These are phyloP conservation scores for Pholiota molesta DNA, from an alignment of 768 basidiomycete species.

Conservation along the genomic window DNA sequence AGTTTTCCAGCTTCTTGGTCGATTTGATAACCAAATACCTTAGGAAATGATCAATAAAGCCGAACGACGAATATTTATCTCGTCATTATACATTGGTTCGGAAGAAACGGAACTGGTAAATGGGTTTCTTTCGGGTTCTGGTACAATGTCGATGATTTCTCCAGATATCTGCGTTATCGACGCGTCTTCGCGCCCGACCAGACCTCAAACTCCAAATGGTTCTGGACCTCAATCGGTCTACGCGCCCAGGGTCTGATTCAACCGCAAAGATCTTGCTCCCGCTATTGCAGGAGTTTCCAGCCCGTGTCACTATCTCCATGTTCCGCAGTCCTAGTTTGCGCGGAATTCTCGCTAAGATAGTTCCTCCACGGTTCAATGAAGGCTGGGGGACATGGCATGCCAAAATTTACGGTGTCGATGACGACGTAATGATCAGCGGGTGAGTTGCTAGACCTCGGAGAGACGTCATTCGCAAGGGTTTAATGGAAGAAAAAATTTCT, in stretches of 20 bases:
- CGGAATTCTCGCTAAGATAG: constrained; percentile 70
- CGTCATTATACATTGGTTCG: constrained; percentile 86
- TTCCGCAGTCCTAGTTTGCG: constrained; percentile 88
- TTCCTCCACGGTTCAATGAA: constrained; percentile 95
- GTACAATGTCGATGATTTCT: not conserved
- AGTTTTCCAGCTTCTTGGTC: not conserved
- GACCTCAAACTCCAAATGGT: constrained; percentile 70
- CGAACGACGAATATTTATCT: constrained; percentile 80
- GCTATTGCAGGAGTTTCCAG: constrained; percentile 70
- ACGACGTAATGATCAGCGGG: constrained; percentile 94
- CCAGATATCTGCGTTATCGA: constrained; percentile 73
- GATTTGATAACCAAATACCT: not conserved
- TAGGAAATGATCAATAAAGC: constrained; percentile 84
- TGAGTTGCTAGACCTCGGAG: constrained; percentile 33
- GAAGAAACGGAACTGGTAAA: constrained; percentile 80
- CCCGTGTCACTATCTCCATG: constrained; percentile 75
- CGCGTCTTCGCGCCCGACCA: constrained; percentile 60
- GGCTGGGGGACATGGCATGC: constrained; percentile 99
- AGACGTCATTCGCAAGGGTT: constrained; percentile 1
- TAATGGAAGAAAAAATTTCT: not conserved
- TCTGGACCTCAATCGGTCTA: constrained; percentile 81
- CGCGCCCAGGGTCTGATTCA: constrained; percentile 72
- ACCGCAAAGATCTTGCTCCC: constrained; percentile 72
- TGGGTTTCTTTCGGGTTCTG: constrained; percentile 34
- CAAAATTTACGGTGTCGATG: constrained; percentile 93